Evolutionary conservation across 495 filamentous ascomycete species (phyloP).

Genomic region (Lichina pygmaea): DNA sequence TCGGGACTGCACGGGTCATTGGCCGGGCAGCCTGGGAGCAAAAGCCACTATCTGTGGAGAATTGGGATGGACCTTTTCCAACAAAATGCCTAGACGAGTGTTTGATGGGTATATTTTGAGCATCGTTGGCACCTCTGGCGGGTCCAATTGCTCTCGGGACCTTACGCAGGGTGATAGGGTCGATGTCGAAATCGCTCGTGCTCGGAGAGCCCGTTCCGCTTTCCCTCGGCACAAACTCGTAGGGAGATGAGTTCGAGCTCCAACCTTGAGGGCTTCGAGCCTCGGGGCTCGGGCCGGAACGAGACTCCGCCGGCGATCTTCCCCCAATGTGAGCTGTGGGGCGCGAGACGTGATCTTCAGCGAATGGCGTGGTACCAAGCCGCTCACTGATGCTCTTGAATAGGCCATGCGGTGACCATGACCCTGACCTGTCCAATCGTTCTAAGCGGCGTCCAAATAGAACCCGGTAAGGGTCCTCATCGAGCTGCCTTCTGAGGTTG

Average conservation of each 20-base stretch:
- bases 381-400: neutral
- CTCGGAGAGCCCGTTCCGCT: neutral
- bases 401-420: neutral
- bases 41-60: too few relatives aligned
- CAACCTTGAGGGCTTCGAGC: too few relatives aligned
- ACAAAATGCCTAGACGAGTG: neutral
- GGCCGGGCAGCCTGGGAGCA: too few relatives aligned
- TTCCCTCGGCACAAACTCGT: too few relatives aligned
- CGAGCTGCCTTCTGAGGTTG: neutral
- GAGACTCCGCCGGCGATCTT: too few relatives aligned
- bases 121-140: neutral
- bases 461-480: conserved; percentile 3
- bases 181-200: conserved; percentile 2
- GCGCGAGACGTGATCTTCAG: neutral
- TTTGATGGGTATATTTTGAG: neutral
- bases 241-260: neutral
- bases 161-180: conserved; percentile 4
- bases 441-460: conserved; percentile 1
- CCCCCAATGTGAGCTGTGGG: neutral
- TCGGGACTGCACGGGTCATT: too few relatives aligned
- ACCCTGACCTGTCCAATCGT: neutral
- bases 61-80: too few relatives aligned
- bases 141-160: conserved; percentile 1
- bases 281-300: too few relatives aligned
- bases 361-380: neutral